Evolutionary conservation across 1,284 basidiomycete genomes (phyloP), one percentile per base, ranked within the genome.

Genomic region (Trametes hirsuta): DNA sequence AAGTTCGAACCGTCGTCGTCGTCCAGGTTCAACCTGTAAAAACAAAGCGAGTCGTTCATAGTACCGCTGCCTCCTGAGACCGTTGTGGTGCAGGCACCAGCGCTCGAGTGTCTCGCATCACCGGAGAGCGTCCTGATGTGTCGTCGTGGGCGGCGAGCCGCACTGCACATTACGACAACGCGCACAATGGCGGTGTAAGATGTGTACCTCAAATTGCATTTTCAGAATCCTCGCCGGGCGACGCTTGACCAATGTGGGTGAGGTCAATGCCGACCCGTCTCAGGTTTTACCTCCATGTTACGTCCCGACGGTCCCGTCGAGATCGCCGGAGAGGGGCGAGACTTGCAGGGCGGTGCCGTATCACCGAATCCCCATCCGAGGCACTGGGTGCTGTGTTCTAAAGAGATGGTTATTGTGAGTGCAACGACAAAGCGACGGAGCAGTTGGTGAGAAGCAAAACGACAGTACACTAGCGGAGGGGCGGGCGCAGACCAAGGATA

Each of bases 341-440:
- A 30, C 5, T 30, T 4, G 30, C 5, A 30, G 8, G 30, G 30
- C 30, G 8, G 30, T 30, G 30, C 30, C 5, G 11, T n/a, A 22
- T 44, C 42, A 21, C n/a, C 39, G 12, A 40, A 11, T 40, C 11
- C 11, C 39, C 14, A 15, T 25, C 24, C 15, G 49, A 42, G 24
- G 41, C 2, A 2, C 24, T 12, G 6, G 34, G 44, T 10, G 1
- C n/a, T 22, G 36, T 40, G 36, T 47, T 54, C 60, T 55, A 50
- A 58, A 62, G 52, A 47, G 44, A 24, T 62, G 55, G 24, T 30
- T 44, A 62, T 62, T 58, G 60, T 62, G 55, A 62, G 60, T 51
- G 55, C 60, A 24, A 55, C 55, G 51, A 55, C 55, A 52, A 52
- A 42, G 41, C 47, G 51, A 53, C 39, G 40, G 45, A 49, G 25